Conservation (phyloP, 352 stramenopile genomes). For the Phytophthora vignae region DNA sequence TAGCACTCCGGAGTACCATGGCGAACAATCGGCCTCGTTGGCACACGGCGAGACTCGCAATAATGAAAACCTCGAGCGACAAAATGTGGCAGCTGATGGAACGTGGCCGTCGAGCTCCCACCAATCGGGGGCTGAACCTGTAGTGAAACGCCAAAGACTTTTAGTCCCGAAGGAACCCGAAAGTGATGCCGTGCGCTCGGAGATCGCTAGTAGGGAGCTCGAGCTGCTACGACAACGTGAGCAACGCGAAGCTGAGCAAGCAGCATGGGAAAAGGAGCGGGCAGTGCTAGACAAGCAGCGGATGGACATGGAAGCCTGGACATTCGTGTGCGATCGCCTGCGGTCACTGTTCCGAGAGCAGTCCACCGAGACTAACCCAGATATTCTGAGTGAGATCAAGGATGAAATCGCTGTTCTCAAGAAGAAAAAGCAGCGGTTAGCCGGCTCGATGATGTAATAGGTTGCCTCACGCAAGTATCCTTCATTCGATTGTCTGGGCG, state of each 20-base stretch:
- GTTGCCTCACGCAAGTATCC: not conserved
- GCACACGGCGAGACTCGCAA: slow-evolving; percentile 18
- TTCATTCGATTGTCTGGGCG: not conserved
- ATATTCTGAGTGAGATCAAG: slow-evolving; percentile 38
- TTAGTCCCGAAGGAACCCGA: not conserved
- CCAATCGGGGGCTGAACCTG: slow-evolving; percentile 9
- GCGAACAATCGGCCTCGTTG: slow-evolving; percentile 10
- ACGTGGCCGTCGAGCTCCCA: slow-evolving; percentile 16
- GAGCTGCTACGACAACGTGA: slow-evolving; percentile 39
- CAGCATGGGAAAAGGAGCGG: slow-evolving; percentile 45
- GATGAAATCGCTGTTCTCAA: slow-evolving; percentile 47
- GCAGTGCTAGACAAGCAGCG: slow-evolving; percentile 36
- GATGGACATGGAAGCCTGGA: slow-evolving; percentile 47
- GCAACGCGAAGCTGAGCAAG: slow-evolving; percentile 38
- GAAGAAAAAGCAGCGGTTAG: slow-evolving; percentile 47
- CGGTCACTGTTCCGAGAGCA: slow-evolving; percentile 41
- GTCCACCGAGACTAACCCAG: slow-evolving; percentile 28
- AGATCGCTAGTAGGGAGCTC: slow-evolving; percentile 44
- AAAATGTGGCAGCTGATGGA: slow-evolving; percentile 17
- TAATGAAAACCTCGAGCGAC: slow-evolving; percentile 20
- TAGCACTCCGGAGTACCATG: not conserved
- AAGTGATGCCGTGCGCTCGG: slow-evolving; percentile 21
- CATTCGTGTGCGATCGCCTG: slow-evolving; percentile 44
- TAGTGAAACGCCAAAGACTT: slow-evolving; percentile 22
- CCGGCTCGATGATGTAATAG: slow-evolving; percentile 27